These are phyloP conservation scores for Penicillium sclerotiorum DNA, from an alignment of 2,329 filamentous ascomycete species.

Conservation along the genomic window DNA sequence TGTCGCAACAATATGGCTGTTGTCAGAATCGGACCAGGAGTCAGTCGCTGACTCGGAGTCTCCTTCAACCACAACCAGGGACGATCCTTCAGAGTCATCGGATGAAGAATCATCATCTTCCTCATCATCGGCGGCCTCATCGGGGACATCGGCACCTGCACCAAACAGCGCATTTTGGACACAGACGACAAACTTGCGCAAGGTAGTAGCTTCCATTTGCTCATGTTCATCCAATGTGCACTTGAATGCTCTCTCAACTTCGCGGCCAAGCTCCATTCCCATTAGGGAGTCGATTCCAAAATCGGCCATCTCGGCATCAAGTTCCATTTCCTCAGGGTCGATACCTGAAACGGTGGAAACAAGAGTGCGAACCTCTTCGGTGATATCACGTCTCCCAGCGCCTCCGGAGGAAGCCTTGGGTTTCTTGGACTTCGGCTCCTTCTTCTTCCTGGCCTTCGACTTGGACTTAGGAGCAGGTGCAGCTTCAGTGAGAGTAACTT, in stretches of 20 bases:
- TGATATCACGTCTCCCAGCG: neutral
- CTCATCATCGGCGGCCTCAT: neutral
- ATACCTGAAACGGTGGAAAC: conserved; percentile 31
- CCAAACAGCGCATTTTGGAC: neutral
- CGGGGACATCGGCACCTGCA: neutral
- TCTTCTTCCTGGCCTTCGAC: neutral
- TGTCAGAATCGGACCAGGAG: too few species aligned
- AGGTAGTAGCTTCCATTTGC: neutral
- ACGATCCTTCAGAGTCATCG: neutral
- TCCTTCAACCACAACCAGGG: too few species aligned
- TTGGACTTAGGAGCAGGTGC: neutral
- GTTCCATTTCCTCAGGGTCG: conserved; percentile 41
- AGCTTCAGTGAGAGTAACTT: too few species aligned
- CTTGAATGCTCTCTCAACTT: neutral
- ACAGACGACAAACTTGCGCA: neutral
- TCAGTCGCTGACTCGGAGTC: too few species aligned
- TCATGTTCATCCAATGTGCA: neutral
- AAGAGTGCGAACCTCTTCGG: neutral
- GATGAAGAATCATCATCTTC: neutral
- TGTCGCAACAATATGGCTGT: too few species aligned
- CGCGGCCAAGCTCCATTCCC: conserved; percentile 50
- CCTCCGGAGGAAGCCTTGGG: neutral
- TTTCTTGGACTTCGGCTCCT: too few species aligned
- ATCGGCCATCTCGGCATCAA: conserved; percentile 43
- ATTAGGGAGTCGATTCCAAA: conserved; percentile 56